phyloP scores from a whole-genome alignment of 768 basidiomycete genomes.

The Pisolithus orientalis region DNA sequence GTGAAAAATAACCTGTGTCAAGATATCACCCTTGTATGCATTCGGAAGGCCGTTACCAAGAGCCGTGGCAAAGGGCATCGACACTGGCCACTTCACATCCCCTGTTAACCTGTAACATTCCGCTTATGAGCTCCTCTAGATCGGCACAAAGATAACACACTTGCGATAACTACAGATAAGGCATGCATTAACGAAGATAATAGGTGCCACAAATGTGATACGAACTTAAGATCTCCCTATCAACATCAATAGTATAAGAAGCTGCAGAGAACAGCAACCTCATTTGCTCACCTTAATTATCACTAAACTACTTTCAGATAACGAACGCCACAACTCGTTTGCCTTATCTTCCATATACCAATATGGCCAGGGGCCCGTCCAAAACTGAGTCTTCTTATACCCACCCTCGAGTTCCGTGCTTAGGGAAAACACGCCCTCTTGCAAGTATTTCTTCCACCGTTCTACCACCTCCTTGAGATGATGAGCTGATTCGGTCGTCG shows the following conservation, averaged over 20 bases:
- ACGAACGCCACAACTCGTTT: constrained; percentile 40
- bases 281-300: constrained; percentile 66
- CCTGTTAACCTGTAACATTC: constrained; percentile 64
- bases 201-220: constrained; percentile 6
- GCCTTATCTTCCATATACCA: constrained; percentile 62
- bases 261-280: not conserved
- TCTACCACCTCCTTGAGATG: constrained; percentile 54
- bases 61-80: constrained; percentile 67
- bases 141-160: constrained; percentile 37
- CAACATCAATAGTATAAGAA: constrained; percentile 1
- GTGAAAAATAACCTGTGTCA: not conserved
- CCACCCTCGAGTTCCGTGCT: constrained; percentile 36
- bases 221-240: constrained; percentile 88
- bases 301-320: constrained; percentile 59
- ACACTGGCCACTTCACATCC: constrained; percentile 83
- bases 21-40: not conserved
- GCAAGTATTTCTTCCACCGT: constrained; percentile 72
- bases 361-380: constrained; percentile 73
- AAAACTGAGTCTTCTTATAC: constrained; percentile 41
- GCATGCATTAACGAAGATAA: constrained; percentile 1
- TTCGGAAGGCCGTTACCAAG: constrained; percentile 43
- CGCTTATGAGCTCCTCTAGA: constrained; percentile 1
- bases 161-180: constrained; percentile 62
- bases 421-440: constrained; percentile 62
- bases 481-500: constrained; percentile 21